These are phyloP conservation scores for Geoglossum glabrum DNA, from an alignment of 495 filamentous ascomycete species.

Conservation along the genomic window DNA sequence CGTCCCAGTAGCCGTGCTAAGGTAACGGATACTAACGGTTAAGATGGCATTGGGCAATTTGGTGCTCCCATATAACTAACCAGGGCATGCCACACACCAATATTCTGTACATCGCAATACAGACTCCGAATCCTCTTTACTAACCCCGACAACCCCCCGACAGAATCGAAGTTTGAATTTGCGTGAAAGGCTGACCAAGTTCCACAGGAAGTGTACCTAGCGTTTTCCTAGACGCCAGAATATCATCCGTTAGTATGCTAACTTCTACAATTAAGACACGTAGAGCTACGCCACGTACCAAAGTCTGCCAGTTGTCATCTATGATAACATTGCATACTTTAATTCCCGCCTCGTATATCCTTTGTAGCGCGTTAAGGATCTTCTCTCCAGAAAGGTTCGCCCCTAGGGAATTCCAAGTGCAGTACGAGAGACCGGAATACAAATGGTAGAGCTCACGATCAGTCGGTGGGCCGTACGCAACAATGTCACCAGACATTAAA, in stretches of 20 bases:
- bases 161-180: constrained; percentile 55
- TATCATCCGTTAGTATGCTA: neutral
- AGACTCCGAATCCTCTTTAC: constrained; percentile 43
- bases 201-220: neutral
- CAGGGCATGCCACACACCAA: constrained; percentile 93
- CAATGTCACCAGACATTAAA: neutral
- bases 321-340: constrained; percentile 70
- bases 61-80: constrained; percentile 8
- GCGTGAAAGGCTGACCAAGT: constrained; percentile 51
- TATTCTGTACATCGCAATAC: constrained; percentile 55
- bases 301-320: constrained; percentile 90
- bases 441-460: constrained; percentile 11
- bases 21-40: neutral
- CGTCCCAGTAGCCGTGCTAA: constrained; percentile 82
- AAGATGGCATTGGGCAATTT: neutral
- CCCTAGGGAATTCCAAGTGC: constrained; percentile 89
- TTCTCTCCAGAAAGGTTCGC: constrained; percentile 63
- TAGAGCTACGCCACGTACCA: constrained; percentile 21
- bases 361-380: constrained; percentile 51
- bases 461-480: neutral
- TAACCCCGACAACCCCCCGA: constrained; percentile 49
- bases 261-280: constrained; percentile 9
- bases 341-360: constrained; percentile 49
- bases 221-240: neutral
- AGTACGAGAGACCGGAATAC: constrained; percentile 68